Conservation (phyloP, 192 early-diverging fungal species). For the Coemansia sp. region DNA sequence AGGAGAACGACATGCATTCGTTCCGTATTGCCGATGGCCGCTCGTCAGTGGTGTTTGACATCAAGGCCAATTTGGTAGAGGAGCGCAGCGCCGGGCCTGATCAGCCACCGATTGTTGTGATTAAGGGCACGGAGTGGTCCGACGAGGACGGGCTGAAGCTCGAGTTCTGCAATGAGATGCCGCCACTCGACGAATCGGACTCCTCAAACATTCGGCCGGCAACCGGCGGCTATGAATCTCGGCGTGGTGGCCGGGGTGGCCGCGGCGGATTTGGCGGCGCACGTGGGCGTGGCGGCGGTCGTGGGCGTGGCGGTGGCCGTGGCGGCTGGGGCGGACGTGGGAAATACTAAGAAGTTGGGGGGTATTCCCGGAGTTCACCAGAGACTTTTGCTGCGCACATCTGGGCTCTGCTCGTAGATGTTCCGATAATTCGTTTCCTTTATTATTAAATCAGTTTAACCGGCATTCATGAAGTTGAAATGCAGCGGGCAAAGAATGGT, state of each 20-base stretch:
- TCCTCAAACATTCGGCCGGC: constrained; percentile 35
- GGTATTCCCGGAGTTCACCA: too few species aligned
- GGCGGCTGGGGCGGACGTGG: constrained; percentile 30
- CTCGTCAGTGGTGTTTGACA: constrained; percentile 82
- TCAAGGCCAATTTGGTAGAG: constrained; percentile 67
- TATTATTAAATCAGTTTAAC: too few species aligned
- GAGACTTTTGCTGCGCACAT: too few species aligned
- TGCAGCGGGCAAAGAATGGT: too few species aligned
- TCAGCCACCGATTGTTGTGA: constrained; percentile 31
- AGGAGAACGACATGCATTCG: constrained; percentile 68
- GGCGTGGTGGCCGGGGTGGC: constrained; percentile 53
- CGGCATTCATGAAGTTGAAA: too few species aligned
- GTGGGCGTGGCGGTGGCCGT: constrained; percentile 51
- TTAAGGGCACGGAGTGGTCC: constrained; percentile 71
- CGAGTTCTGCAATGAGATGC: constrained; percentile 69
- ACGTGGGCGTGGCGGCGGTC: constrained; percentile 40
- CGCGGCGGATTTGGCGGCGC: constrained; percentile 31
- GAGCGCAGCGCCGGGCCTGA: constrained; percentile 51
- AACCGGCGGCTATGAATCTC: constrained; percentile 12
- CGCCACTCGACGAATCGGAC: constrained; percentile 69
- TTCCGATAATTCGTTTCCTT: too few species aligned
- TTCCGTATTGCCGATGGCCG: constrained; percentile 85
- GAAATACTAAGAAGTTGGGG: too few species aligned
- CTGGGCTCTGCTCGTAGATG: too few species aligned
- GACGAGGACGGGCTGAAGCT: constrained; percentile 64